phyloP scores from a whole-genome alignment of 2,329 filamentous ascomycete species.

The Monilinia fructigena region DNA sequence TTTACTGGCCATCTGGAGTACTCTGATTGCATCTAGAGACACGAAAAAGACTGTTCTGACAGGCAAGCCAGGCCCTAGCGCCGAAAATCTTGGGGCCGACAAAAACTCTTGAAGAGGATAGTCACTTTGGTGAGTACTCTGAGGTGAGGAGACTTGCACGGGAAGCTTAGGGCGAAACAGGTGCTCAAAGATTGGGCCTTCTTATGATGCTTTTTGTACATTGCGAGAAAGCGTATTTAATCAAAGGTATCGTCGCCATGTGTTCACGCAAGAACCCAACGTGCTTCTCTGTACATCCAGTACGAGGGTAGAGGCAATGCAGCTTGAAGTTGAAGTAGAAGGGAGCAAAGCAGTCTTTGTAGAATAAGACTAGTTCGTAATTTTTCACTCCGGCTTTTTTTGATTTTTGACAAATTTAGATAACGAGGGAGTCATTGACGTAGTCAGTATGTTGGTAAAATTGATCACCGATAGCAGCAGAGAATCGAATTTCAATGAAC shows the following conservation, averaged over 20 bases:
- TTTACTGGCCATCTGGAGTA: no score
- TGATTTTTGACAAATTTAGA: slow-evolving; percentile 8
- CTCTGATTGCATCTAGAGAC: background rate
- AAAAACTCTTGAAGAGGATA: slow-evolving; percentile 1
- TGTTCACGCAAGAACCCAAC: background rate
- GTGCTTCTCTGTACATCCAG: background rate
- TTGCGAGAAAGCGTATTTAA: background rate
- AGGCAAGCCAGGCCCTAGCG: background rate
- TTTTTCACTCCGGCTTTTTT: background rate
- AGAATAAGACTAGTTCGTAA: background rate
- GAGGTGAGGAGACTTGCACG: background rate
- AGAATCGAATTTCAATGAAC: background rate
- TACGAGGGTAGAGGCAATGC: background rate
- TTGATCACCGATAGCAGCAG: no score
- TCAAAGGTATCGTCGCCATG: background rate
- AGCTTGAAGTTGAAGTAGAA: slow-evolving; percentile 5
- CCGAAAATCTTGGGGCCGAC: background rate
- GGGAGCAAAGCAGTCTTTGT: background rate
- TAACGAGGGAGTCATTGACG: background rate
- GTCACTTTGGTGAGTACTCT: background rate
- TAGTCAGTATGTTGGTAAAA: no score
- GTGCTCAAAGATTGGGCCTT: background rate
- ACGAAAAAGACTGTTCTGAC: no score
- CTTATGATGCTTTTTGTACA: background rate
- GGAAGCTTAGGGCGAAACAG: background rate